Conservation (phyloP, 192 early-diverging fungal genomes). For the Allomyces arbusculus region DNA sequence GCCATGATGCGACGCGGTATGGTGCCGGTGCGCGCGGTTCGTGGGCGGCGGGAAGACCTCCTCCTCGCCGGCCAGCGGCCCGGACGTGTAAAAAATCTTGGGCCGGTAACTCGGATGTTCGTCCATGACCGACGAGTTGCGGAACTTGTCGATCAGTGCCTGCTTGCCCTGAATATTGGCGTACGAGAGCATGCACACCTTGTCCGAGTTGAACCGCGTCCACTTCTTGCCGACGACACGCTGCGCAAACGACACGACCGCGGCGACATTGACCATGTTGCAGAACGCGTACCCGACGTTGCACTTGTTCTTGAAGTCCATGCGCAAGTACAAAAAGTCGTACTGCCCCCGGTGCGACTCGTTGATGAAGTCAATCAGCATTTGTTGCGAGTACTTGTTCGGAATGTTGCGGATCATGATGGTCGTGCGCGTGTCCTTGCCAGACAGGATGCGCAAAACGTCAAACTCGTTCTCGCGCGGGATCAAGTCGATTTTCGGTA, state of each 20-base stretch:
- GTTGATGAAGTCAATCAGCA: conserved; percentile 53
- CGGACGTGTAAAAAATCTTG: conserved; percentile 46
- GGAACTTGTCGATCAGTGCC: conserved; percentile 54
- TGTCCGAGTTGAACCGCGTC: conserved; percentile 60
- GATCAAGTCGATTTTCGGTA: not conserved
- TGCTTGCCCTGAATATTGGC: conserved; percentile 60
- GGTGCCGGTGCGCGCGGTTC: not conserved
- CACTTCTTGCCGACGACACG: conserved; percentile 53
- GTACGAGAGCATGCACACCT: conserved; percentile 49
- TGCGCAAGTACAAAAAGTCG: conserved; percentile 66
- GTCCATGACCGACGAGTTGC: conserved; percentile 62
- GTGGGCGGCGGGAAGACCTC: conserved; percentile 41
- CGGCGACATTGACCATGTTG: conserved; percentile 43
- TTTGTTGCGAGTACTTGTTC: conserved; percentile 66
- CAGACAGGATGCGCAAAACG: conserved; percentile 10
- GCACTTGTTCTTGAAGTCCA: conserved; percentile 76
- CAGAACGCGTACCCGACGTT: conserved; percentile 67
- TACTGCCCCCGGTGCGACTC: conserved; percentile 40
- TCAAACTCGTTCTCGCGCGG: conserved; percentile 2
- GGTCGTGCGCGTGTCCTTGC: conserved; percentile 45
- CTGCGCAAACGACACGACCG: conserved; percentile 42
- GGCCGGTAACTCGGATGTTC: conserved; percentile 53
- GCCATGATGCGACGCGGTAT: too few species aligned
- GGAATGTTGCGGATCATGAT: conserved; percentile 79
- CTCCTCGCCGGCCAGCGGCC: conserved; percentile 34